phyloP scores from a whole-genome alignment of 192 early-diverging fungal genomes.

The Umbelopsis sp. region DNA sequence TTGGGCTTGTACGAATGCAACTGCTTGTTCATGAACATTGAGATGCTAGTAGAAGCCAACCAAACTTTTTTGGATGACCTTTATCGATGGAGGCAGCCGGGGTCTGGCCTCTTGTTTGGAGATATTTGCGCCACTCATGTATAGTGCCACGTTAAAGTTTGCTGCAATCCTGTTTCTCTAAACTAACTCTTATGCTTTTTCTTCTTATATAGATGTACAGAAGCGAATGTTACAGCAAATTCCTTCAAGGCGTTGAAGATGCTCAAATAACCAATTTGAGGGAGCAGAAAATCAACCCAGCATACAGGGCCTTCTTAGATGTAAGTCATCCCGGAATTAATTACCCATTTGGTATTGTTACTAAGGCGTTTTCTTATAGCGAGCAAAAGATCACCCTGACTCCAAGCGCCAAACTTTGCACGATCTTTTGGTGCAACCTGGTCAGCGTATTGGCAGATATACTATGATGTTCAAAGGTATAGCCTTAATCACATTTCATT shows the following conservation, averaged over 20 bases:
- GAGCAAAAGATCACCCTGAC: constrained; percentile 57
- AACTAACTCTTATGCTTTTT: background rate
- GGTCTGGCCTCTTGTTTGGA: constrained; percentile 48
- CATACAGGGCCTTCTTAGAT: constrained; percentile 28
- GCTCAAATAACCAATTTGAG: constrained; percentile 28
- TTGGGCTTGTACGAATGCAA: constrained; percentile 56
- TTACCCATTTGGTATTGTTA: too few species aligned
- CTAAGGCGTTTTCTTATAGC: background rate
- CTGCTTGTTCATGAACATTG: constrained; percentile 65
- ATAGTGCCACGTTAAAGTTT: constrained; percentile 15
- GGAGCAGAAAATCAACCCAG: constrained; percentile 31
- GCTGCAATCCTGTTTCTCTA: background rate
- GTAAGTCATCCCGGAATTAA: background rate
- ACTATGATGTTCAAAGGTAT: constrained; percentile 22
- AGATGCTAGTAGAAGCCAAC: constrained; percentile 56
- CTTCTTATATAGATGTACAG: constrained; percentile 50
- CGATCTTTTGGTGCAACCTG: constrained; percentile 24
- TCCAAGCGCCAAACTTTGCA: constrained; percentile 53
- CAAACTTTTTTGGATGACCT: constrained; percentile 56
- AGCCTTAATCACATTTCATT: background rate
- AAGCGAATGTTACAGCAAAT: constrained; percentile 63
- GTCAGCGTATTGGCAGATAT: constrained; percentile 30
- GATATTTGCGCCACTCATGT: constrained; percentile 39
- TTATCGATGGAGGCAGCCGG: constrained; percentile 33
- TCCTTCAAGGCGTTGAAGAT: constrained; percentile 50